Conservation (phyloP, 2,329 filamentous ascomycete species). For the Cladosporium halotolerans region DNA sequence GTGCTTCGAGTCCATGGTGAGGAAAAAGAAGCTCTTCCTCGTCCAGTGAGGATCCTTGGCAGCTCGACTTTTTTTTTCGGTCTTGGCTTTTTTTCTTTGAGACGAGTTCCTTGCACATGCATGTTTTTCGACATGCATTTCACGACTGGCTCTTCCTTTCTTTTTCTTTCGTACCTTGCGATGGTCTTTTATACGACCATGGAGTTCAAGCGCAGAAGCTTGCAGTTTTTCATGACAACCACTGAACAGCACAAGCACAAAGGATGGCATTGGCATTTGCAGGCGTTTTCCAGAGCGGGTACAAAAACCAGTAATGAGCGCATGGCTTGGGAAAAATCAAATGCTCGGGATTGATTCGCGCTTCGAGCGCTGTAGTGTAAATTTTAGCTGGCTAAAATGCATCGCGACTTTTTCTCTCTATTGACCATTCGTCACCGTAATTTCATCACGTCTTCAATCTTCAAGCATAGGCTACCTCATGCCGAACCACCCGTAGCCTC, state of each 20-base stretch:
- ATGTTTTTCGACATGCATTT: background rate
- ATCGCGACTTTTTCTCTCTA: background rate
- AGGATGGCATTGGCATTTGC: background rate
- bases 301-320: background rate
- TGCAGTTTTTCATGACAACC: background rate
- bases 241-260: background rate
- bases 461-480: background rate
- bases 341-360: background rate
- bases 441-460: background rate
- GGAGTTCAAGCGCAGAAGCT: background rate
- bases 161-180: background rate
- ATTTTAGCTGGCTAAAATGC: background rate
- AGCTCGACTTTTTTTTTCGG: too few species aligned
- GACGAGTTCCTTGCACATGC: too few species aligned
- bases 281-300: background rate
- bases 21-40: constrained; percentile 32
- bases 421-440: background rate
- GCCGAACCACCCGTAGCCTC: background rate
- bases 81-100: too few species aligned
- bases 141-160: background rate
- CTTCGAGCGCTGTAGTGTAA: background rate
- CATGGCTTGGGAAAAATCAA: background rate
- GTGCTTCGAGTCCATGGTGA: constrained; percentile 31
- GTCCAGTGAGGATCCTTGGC: background rate
- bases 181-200: background rate